A percentile compares a stretch with the other conserved stretches of the same genome.
Conservation (phyloP, 2,329 filamentous ascomycete species). For the Myotisia sp. region DNA sequence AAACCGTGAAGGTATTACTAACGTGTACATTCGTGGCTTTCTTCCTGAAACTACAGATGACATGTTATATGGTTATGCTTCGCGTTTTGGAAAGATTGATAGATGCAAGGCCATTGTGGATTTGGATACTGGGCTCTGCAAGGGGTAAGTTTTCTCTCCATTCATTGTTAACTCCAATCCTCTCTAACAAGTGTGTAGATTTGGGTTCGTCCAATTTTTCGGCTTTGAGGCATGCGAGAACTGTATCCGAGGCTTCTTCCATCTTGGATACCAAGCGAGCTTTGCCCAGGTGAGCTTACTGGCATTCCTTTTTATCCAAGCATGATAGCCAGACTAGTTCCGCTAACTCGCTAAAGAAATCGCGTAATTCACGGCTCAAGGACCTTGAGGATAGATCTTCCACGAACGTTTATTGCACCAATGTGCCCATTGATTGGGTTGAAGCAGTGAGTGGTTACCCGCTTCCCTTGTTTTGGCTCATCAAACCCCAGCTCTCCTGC, state of each 20-base stretch:
- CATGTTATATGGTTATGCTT: constrained; percentile 65
- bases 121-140: constrained; percentile 81
- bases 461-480: background rate
- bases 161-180: background rate
- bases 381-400: constrained; percentile 79
- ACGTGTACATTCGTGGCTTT: constrained; percentile 94
- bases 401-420: constrained; percentile 96
- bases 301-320: constrained; percentile 3
- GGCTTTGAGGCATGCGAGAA: constrained; percentile 79
- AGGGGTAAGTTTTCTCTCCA: constrained; percentile 52
- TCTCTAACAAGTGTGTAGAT: constrained; percentile 43
- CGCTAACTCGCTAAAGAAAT: constrained; percentile 74
- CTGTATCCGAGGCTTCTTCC: constrained; percentile 90
- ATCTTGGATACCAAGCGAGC: constrained; percentile 90
- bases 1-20: constrained; percentile 88
- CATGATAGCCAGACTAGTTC: too few species aligned
- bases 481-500: constrained; percentile 8
- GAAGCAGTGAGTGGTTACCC: constrained; percentile 54
- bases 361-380: constrained; percentile 95
- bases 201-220: constrained; percentile 93
- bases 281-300: constrained; percentile 62
- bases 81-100: constrained; percentile 83
- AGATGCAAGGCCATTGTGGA: constrained; percentile 99
- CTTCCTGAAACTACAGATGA: constrained; percentile 92
- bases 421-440: constrained; percentile 80